phyloP scores from a whole-genome alignment of 2,329 filamentous ascomycete species.

The Rhytidhysteron rufulum region DNA sequence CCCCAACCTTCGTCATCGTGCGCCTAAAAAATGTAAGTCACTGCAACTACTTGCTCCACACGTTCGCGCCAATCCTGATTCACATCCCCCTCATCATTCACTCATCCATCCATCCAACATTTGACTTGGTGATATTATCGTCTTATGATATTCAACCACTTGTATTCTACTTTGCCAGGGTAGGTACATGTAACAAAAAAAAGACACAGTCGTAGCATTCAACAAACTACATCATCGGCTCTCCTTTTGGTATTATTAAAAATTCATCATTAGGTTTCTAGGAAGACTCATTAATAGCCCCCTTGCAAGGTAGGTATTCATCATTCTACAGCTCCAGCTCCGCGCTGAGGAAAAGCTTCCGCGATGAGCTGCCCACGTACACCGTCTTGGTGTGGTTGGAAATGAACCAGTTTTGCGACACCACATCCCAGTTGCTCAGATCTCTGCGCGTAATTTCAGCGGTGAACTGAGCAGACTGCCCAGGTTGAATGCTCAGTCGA shows the following conservation, averaged over 20 bases:
- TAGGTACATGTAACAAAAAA: no score
- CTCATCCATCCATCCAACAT: no score
- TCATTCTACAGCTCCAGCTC: background rate
- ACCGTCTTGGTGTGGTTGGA: conserved; percentile 55
- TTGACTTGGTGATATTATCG: no score
- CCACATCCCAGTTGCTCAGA: conserved; percentile 80
- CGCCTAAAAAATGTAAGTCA: conserved; percentile 5
- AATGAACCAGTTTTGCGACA: conserved; percentile 78
- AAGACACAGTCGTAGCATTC: conserved; percentile 5
- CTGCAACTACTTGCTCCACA: conserved; percentile 2
- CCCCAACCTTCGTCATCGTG: conserved; percentile 4
- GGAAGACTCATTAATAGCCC: background rate
- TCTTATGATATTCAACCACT: no score
- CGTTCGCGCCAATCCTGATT: no score
- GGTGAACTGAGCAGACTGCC: conserved; percentile 62
- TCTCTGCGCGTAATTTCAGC: conserved; percentile 74
- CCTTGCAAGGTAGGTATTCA: no score
- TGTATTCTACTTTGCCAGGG: no score
- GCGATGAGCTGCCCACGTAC: conserved; percentile 57
- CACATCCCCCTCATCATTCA: no score
- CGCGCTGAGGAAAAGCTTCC: conserved; percentile 50
- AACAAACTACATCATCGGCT: background rate
- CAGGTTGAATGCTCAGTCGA: conserved; percentile 66
- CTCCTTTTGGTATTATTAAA: conserved; percentile 5
- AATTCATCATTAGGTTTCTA: conserved; percentile 7